These are phyloP conservation scores for Sophora flavescens DNA, from an alignment of 306 rosid species.

Conservation along the genomic window DNA sequence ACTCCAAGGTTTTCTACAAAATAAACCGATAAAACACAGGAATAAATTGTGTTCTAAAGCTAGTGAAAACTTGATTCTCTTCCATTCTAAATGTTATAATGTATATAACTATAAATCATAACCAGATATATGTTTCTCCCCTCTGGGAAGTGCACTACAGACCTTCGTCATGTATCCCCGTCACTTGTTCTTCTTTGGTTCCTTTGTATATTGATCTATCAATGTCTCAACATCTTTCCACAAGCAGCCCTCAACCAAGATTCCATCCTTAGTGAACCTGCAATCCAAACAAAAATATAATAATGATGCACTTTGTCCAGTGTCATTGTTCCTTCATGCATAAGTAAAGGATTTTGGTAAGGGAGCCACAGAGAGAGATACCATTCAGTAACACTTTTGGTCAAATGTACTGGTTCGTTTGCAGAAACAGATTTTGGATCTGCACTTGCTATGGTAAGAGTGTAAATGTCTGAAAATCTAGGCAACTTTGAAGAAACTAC, in stretches of 20 bases:
- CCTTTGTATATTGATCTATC: constrained; percentile 56
- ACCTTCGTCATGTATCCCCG: constrained; percentile 20
- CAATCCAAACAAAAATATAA: constrained; percentile 32
- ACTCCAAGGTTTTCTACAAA: constrained; percentile 23
- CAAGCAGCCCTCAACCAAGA: constrained; percentile 66
- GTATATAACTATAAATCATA: constrained; percentile 44
- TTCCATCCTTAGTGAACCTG: constrained; percentile 78
- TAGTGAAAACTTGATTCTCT: constrained; percentile 40
- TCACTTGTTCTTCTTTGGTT: constrained; percentile 67
- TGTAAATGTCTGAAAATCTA: constrained; percentile 70
- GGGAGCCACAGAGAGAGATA: constrained; percentile 37
- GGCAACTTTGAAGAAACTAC: constrained; percentile 72
- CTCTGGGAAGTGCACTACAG: constrained; percentile 21
- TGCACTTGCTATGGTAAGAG: constrained; percentile 64
- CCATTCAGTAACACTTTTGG: constrained; percentile 65
- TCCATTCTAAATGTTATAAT: constrained; percentile 43
- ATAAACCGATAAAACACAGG: constrained; percentile 32
- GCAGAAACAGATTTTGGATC: constrained; percentile 77
- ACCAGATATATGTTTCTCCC: constrained; percentile 42
- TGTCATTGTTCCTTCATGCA: constrained; percentile 7
- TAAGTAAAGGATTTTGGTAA: neutral
- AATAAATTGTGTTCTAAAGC: constrained; percentile 41
- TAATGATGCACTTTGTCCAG: constrained; percentile 6
- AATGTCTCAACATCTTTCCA: constrained; percentile 74
- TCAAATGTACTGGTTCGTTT: constrained; percentile 56